Evolutionary conservation across 257 asterid species (phyloP).

Genomic region (Apocynum venetum): DNA sequence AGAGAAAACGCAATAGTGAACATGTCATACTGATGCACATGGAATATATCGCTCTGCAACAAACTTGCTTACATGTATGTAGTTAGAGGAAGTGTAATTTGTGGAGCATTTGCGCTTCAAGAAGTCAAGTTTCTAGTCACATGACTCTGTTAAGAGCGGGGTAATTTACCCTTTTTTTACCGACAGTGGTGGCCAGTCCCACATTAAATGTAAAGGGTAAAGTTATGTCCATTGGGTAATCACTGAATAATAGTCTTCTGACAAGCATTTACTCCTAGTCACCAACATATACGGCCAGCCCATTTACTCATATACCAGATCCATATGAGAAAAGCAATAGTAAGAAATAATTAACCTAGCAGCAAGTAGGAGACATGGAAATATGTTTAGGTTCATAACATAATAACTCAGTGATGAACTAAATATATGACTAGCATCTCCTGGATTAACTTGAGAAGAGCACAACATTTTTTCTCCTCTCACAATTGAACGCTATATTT

Average conservation of each 20-base stretch:
- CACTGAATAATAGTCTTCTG: constrained; percentile 6
- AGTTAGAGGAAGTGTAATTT: neutral
- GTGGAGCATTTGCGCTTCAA: neutral
- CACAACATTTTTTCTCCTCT: neutral
- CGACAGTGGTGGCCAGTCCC: neutral
- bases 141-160: neutral
- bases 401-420: neutral
- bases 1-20: too few relatives aligned
- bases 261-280: constrained; percentile 26
- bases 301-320: constrained; percentile 15
- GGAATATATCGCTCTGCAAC: too few relatives aligned
- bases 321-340: neutral
- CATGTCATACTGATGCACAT: too few relatives aligned
- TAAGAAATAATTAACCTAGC: neutral
- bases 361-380: neutral
- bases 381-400: neutral
- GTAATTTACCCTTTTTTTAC: neutral
- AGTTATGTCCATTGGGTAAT: neutral
- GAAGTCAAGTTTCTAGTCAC: neutral
- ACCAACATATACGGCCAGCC: constrained; percentile 21
- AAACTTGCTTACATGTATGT: too few relatives aligned
- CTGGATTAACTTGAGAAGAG: constrained; percentile 6
- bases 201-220: constrained; percentile 14
- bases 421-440: constrained; percentile 1
- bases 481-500: neutral